A percentile compares a stretch with the other conserved stretches of the same genome.
Conservation (phyloP, 352 stramenopile species). For the Globisporangium perplexum region DNA sequence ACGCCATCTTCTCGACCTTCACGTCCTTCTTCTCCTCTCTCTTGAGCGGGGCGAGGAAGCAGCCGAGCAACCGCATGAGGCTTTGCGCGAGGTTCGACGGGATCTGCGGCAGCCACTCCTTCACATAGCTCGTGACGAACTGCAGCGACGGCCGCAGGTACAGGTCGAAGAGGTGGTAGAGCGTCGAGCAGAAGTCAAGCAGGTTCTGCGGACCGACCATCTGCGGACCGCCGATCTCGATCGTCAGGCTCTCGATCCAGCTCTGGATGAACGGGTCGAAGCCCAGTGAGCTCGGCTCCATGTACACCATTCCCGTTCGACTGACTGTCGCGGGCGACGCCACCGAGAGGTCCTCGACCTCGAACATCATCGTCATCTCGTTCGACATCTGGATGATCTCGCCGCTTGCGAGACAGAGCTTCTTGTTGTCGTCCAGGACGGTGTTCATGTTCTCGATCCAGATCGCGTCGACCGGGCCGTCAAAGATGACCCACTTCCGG, state of each 20-base stretch:
- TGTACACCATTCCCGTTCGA: slow-evolving; percentile 95
- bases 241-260: slow-evolving; percentile 78
- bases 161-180: slow-evolving; percentile 84
- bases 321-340: slow-evolving; percentile 92
- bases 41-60: slow-evolving; percentile 83
- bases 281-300: slow-evolving; percentile 91
- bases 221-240: slow-evolving; percentile 42
- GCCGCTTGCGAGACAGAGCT: slow-evolving; percentile 91
- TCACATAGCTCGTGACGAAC: slow-evolving; percentile 85
- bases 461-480: slow-evolving; percentile 93
- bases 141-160: slow-evolving; percentile 78
- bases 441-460: slow-evolving; percentile 99
- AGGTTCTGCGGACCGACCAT: slow-evolving; percentile 33
- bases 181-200: slow-evolving; percentile 36
- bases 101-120: slow-evolving; percentile 90
- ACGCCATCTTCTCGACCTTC: slow-evolving; percentile 58
- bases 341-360: slow-evolving; percentile 93
- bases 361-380: slow-evolving; percentile 97
- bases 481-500: slow-evolving; percentile 95
- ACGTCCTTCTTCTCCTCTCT: slow-evolving; percentile 83
- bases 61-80: slow-evolving; percentile 90
- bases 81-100: slow-evolving; percentile 89
- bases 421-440: slow-evolving; percentile 95
- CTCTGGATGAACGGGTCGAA: slow-evolving; percentile 87
- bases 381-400: slow-evolving; percentile 94